phyloP scores from a whole-genome alignment of 768 basidiomycete species.

The Lactarius hatsudake region DNA sequence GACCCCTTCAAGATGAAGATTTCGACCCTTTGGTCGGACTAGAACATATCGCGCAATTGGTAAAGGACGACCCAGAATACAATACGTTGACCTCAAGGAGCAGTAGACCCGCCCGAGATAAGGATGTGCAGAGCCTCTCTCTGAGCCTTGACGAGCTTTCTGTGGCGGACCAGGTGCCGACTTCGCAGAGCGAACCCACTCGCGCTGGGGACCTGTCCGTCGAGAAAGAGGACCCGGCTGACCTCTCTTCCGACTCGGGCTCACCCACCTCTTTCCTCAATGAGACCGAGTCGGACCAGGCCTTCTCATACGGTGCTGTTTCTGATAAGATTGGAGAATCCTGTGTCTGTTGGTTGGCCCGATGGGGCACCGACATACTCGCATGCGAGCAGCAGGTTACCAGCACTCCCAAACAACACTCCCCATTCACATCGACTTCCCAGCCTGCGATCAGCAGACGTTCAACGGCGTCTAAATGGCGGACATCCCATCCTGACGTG shows the following conservation, averaged over 20 bases:
- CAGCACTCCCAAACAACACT: slow-evolving; percentile 12
- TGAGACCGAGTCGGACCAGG: slow-evolving; percentile 33
- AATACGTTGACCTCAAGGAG: neutral
- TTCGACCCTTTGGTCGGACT: slow-evolving; percentile 65
- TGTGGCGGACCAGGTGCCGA: slow-evolving; percentile 1
- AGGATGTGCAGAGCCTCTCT: slow-evolving; percentile 9
- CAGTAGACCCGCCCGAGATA: slow-evolving; percentile 3
- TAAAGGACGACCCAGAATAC: slow-evolving; percentile 38
- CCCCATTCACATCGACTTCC: slow-evolving; percentile 11
- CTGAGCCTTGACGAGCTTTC: slow-evolving; percentile 13
- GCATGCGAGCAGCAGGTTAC: slow-evolving; percentile 48
- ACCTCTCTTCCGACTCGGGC: slow-evolving; percentile 24
- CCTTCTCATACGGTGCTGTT: slow-evolving; percentile 80
- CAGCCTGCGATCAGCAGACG: slow-evolving; percentile 15
- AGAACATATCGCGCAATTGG: slow-evolving; percentile 57
- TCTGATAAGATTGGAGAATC: slow-evolving; percentile 92
- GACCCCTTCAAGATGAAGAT: slow-evolving; percentile 41
- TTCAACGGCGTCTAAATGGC: slow-evolving; percentile 19
- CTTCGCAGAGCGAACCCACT: neutral
- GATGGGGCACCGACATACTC: slow-evolving; percentile 86
- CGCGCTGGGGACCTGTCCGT: slow-evolving; percentile 6
- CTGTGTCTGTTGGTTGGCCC: slow-evolving; percentile 79
- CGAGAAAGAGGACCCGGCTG: slow-evolving; percentile 31
- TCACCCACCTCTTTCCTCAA: slow-evolving; percentile 32
- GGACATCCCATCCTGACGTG: slow-evolving; percentile 1